Evolutionary conservation across 1,284 basidiomycete species (phyloP).

Genomic region (Apiotrichum gamsii): DNA sequence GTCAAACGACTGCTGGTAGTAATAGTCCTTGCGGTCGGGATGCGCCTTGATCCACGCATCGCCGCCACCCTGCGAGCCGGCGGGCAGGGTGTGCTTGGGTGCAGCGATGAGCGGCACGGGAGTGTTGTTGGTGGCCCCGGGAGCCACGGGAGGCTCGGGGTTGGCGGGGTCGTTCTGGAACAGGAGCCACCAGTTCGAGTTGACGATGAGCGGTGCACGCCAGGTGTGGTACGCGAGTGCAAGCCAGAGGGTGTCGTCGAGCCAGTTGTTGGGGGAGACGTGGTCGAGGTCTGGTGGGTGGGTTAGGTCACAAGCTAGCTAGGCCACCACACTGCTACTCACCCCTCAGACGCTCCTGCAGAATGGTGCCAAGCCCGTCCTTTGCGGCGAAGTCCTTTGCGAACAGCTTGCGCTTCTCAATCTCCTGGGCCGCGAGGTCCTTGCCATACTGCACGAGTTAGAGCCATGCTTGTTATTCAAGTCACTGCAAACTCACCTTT

Average conservation of each 20-base stretch:
- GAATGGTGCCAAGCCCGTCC: slow-evolving; percentile 60
- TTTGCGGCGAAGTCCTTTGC: slow-evolving; percentile 62
- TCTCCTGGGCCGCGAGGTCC: slow-evolving; percentile 54
- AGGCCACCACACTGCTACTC: slow-evolving; percentile 23
- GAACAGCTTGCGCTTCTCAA: slow-evolving; percentile 59
- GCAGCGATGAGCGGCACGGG: slow-evolving; percentile 20
- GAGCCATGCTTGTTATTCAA: too few species aligned
- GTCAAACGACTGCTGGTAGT: slow-evolving; percentile 37
- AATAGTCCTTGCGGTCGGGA: slow-evolving; percentile 31
- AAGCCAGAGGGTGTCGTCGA: slow-evolving; percentile 91
- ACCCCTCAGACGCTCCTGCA: slow-evolving; percentile 79
- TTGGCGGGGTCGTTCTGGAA: slow-evolving; percentile 55
- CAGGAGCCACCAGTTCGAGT: slow-evolving; percentile 98
- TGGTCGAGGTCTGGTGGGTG: slow-evolving; percentile 71
- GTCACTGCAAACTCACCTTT: slow-evolving; percentile 52
- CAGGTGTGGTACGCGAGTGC: slow-evolving; percentile 85
- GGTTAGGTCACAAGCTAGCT: background rate
- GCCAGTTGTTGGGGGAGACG: slow-evolving; percentile 84
- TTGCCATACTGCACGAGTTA: slow-evolving; percentile 50
- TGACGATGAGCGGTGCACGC: slow-evolving; percentile 77
- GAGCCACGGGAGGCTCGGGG: slow-evolving; percentile 36
- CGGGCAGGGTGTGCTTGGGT: slow-evolving; percentile 18
- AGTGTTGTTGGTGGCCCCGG: slow-evolving; percentile 12
- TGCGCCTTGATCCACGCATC: slow-evolving; percentile 51
- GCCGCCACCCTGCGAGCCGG: slow-evolving; percentile 35